These are phyloP conservation scores for Pseudotsuga menziesii DNA, from an alignment of 75 land plant species.

Conservation along the genomic window DNA sequence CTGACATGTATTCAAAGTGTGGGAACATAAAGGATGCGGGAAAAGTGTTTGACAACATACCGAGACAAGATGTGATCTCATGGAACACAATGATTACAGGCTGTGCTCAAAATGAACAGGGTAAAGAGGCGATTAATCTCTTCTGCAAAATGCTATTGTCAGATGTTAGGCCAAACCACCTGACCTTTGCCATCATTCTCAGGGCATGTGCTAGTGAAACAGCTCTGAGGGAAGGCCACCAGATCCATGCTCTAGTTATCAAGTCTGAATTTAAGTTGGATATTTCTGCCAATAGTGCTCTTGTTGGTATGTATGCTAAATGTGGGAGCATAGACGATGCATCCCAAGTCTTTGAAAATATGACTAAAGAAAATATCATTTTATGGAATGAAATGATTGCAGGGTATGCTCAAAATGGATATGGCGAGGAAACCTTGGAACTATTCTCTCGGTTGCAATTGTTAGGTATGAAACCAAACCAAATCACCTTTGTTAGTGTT, in stretches of 20 bases:
- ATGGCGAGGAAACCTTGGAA: constrained; percentile 26
- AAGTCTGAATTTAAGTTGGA: constrained; percentile 46
- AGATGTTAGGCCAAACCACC: neutral
- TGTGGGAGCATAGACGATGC: constrained; percentile 45
- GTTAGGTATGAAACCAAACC: constrained; percentile 35
- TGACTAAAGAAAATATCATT: constrained; percentile 31
- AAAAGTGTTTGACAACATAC: constrained; percentile 26
- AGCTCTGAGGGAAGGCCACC: constrained; percentile 23
- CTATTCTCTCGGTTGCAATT: constrained; percentile 21
- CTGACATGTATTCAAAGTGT: constrained; percentile 45
- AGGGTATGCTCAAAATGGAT: constrained; percentile 44
- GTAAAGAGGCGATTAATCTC: constrained; percentile 18
- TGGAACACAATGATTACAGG: constrained; percentile 44
- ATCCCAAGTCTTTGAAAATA: constrained; percentile 27
- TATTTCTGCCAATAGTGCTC: constrained; percentile 42
- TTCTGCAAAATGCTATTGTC: constrained; percentile 23
- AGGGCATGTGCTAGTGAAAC: constrained; percentile 11
- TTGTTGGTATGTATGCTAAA: constrained; percentile 59
- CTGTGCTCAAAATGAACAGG: constrained; percentile 19
- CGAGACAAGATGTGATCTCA: constrained; percentile 23
- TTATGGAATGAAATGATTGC: constrained; percentile 70
- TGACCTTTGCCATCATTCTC: neutral
- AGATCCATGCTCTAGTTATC: constrained; percentile 29
- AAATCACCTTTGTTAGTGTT: constrained; percentile 38
- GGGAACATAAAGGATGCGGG: constrained; percentile 16